phyloP scores from a whole-genome alignment of 2,329 filamentous ascomycete species.

The Scedosporium minutisporum region DNA sequence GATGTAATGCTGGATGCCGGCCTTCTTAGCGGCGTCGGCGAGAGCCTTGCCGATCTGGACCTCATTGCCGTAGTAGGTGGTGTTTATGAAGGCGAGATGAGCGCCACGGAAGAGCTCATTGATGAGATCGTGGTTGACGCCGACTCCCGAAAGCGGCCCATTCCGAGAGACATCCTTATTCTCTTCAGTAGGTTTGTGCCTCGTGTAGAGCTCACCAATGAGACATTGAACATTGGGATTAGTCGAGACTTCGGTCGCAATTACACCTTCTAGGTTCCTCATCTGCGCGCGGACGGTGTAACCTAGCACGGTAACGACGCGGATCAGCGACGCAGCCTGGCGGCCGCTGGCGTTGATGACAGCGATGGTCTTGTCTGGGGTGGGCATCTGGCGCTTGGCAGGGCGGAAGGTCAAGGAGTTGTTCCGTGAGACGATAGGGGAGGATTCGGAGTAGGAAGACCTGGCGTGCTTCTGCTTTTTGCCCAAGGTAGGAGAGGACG shows the following conservation, averaged over 20 bases:
- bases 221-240: conserved; percentile 67
- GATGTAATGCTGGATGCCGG: conserved; percentile 80
- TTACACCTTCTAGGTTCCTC: conserved; percentile 74
- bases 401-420: conserved; percentile 53
- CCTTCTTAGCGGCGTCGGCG: conserved; percentile 79
- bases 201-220: conserved; percentile 54
- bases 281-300: conserved; percentile 90
- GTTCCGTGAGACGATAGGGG: conserved; percentile 46
- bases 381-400: conserved; percentile 47
- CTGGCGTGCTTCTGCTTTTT: conserved; percentile 51
- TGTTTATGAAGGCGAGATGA: conserved; percentile 93
- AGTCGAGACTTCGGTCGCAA: conserved; percentile 74
- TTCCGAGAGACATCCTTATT: conserved; percentile 53
- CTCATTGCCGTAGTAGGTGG: conserved; percentile 93
- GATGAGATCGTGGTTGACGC: conserved; percentile 65
- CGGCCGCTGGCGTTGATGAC: conserved; percentile 94
- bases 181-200: conserved; percentile 38
- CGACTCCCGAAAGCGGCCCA: conserved; percentile 51
- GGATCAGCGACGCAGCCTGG: conserved; percentile 89
- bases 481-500: conserved; percentile 10
- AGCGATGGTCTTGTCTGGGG: conserved; percentile 70
- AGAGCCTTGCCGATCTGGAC: conserved; percentile 78
- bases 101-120: conserved; percentile 71
- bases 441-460: conserved; percentile 52
- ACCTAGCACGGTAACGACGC: conserved; percentile 85